Evolutionary conservation across 441 rosid species (phyloP).

Genomic region (Viola pubescens): DNA sequence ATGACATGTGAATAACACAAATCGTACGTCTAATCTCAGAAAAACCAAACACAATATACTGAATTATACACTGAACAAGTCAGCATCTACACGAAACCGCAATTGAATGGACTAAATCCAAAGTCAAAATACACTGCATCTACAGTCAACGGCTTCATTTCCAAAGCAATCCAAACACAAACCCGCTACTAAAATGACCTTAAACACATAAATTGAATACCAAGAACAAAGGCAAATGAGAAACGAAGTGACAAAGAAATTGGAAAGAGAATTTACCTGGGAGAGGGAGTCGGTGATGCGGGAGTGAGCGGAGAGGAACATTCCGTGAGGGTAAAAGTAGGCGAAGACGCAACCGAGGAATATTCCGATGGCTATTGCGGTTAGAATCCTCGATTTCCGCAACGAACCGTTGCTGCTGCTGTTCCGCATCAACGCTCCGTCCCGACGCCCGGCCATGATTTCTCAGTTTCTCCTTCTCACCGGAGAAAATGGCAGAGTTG

Average conservation of each 20-base stretch:
- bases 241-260: neutral
- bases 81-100: too few species aligned
- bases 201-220: neutral
- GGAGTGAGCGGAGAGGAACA: constrained; percentile 20
- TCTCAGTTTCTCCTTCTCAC: neutral
- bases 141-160: neutral
- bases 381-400: constrained; percentile 26
- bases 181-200: too few species aligned
- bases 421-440: constrained; percentile 29
- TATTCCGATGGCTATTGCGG: constrained; percentile 31
- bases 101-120: too few species aligned
- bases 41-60: neutral
- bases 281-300: constrained; percentile 13
- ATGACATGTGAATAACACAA: neutral
- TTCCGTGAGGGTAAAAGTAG: constrained; percentile 30
- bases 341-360: constrained; percentile 36
- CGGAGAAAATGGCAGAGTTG: too few species aligned
- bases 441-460: constrained; percentile 30
- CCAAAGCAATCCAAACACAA: neutral
- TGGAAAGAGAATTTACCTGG: constrained; percentile 15
- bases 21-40: neutral
- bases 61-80: neutral
- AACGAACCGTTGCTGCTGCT: constrained; percentile 11
- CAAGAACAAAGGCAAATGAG: neutral
- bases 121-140: neutral